Percentiles rank a stretch among this genome's conserved stretches.
Evolutionary conservation across 495 filamentous ascomycete species (phyloP).

Genomic region (Gamarada debralockiae): DNA sequence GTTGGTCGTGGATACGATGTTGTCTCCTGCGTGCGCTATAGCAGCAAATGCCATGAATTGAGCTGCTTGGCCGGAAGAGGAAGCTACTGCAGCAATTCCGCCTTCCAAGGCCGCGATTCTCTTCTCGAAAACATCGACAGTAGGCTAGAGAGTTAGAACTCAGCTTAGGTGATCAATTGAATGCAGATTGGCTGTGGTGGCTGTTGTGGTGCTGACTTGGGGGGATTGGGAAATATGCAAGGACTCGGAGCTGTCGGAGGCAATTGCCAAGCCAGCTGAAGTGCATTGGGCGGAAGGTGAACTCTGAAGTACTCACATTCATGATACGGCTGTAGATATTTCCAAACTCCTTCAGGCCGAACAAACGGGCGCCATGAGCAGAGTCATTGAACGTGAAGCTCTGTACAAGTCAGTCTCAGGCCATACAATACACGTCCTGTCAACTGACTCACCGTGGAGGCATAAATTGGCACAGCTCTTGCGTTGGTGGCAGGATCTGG

Average conservation of each 20-base stretch:
- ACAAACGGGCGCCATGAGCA: slow-evolving; percentile 91
- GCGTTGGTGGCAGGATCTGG: slow-evolving; percentile 84
- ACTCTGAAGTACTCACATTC: slow-evolving; percentile 61
- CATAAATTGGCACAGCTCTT: slow-evolving; percentile 94
- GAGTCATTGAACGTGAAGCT: slow-evolving; percentile 96
- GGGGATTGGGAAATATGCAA: too few species aligned
- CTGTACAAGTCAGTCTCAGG: slow-evolving; percentile 35
- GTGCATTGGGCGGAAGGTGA: too few species aligned
- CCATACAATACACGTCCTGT: not conserved
- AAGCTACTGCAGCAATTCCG: slow-evolving; percentile 84
- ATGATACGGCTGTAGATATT: slow-evolving; percentile 98
- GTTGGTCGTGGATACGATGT: slow-evolving; percentile 90
- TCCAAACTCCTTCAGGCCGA: slow-evolving; percentile 96
- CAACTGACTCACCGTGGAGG: slow-evolving; percentile 63
- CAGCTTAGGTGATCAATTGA: not conserved
- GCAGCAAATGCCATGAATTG: slow-evolving; percentile 92
- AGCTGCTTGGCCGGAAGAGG: slow-evolving; percentile 87
- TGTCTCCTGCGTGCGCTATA: slow-evolving; percentile 82
- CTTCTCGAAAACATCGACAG: slow-evolving; percentile 97
- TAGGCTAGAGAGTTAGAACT: slow-evolving; percentile 56
- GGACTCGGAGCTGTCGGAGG: too few species aligned
- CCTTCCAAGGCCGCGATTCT: slow-evolving; percentile 94
- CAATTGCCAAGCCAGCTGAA: too few species aligned
- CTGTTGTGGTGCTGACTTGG: not conserved
- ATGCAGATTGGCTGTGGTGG: not conserved